Evolutionary conservation across 768 basidiomycete genomes (phyloP).

Genomic region (Pleurotus sapidus): DNA sequence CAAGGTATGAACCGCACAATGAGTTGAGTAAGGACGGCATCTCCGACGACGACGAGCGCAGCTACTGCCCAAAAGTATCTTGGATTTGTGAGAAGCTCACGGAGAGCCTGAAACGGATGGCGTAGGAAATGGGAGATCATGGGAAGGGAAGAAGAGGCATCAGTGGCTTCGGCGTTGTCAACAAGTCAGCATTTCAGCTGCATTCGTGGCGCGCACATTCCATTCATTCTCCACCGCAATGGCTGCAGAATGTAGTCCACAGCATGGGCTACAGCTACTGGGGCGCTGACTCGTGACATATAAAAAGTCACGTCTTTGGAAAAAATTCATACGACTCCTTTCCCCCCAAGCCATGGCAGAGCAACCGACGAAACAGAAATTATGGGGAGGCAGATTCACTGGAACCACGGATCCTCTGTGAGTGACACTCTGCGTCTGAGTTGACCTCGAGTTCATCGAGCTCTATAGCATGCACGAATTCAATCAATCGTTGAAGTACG

Average conservation of each 20-base stretch:
- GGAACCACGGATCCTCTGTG: conserved; percentile 88
- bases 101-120: conserved; percentile 17
- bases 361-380: conserved; percentile 61
- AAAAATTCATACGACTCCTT: background rate
- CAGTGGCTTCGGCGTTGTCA: too few relatives aligned
- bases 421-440: conserved; percentile 18
- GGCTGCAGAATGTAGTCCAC: too few relatives aligned
- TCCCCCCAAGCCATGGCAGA: conserved; percentile 24
- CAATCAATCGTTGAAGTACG: conserved; percentile 94
- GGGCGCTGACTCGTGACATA: too few relatives aligned
- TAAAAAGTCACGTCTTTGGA: background rate
- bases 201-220: too few relatives aligned
- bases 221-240: too few relatives aligned
- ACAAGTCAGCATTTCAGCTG: too few relatives aligned
- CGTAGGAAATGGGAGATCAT: background rate
- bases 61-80: conserved; percentile 69
- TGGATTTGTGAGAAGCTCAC: conserved; percentile 46
- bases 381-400: conserved; percentile 90
- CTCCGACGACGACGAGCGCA: conserved; percentile 62
- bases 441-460: conserved; percentile 14
- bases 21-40: conserved; percentile 75
- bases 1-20: conserved; percentile 83
- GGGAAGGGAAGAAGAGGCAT: background rate
- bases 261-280: too few relatives aligned
- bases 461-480: conserved; percentile 88